These are phyloP conservation scores for Aspergillus diversus DNA, from an alignment of 495 filamentous ascomycete species.

Conservation along the genomic window DNA sequence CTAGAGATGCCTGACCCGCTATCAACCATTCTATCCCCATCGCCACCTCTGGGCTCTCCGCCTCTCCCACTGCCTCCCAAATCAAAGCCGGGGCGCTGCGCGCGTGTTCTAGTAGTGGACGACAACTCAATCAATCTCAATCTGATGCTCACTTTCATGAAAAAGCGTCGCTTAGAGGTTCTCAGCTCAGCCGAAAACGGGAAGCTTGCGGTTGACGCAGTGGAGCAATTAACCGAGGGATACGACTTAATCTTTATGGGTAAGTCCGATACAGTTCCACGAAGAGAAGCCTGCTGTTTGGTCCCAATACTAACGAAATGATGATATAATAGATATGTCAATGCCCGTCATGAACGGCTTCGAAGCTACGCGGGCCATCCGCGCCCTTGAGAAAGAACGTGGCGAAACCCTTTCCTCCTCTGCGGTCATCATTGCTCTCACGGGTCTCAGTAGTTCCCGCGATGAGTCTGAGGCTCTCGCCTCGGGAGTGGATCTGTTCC, in stretches of 20 bases:
- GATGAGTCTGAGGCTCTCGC: constrained; percentile 69
- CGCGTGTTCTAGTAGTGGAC: constrained; percentile 66
- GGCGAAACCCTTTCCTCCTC: constrained; percentile 34
- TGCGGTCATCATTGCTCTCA: constrained; percentile 69
- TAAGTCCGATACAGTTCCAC: constrained; percentile 20
- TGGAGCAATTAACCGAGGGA: constrained; percentile 41
- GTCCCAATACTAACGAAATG: background rate
- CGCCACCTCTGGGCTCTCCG: constrained; percentile 7
- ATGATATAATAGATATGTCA: constrained; percentile 57
- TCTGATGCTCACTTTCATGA: constrained; percentile 66
- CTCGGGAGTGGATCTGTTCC: constrained; percentile 71
- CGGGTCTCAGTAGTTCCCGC: constrained; percentile 64
- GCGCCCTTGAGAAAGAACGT: constrained; percentile 59
- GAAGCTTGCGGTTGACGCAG: constrained; percentile 54
- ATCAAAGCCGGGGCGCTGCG: background rate
- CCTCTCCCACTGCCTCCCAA: constrained; percentile 16
- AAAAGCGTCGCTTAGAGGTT: constrained; percentile 44
- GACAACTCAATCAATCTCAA: constrained; percentile 78
- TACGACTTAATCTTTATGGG: constrained; percentile 64
- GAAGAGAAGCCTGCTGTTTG: background rate
- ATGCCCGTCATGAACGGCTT: constrained; percentile 81
- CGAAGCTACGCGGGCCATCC: constrained; percentile 70
- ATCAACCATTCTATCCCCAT: constrained; percentile 9
- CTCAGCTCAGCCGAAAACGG: constrained; percentile 57
- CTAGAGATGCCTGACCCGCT: constrained; percentile 12